Evolutionary conservation across 108 stramenopile genomes (phyloP).

Genomic region (Pseudonitzschia delicatissima): DNA sequence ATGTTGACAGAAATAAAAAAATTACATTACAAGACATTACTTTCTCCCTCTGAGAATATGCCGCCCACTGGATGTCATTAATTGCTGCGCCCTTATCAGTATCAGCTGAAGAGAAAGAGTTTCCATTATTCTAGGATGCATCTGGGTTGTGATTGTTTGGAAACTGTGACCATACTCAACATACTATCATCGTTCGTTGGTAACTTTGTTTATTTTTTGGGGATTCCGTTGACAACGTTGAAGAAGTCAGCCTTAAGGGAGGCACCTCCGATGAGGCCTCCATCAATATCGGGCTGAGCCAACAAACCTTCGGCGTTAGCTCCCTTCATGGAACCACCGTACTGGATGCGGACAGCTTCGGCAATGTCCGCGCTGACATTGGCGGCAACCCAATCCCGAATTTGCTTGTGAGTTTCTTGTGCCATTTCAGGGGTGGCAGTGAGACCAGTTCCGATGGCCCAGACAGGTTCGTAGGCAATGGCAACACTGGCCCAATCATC

Average conservation of each 20-base stretch:
- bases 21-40: no score
- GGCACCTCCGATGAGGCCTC: slow-evolving; percentile 95
- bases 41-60: no score
- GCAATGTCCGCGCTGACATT: slow-evolving; percentile 90
- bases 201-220: no score
- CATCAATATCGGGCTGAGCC: slow-evolving; percentile 90
- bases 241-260: slow-evolving; percentile 94
- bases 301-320: slow-evolving; percentile 85
- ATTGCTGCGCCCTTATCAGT: no score
- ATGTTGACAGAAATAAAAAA: no score
- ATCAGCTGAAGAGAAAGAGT: no score
- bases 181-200: no score
- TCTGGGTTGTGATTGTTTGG: no score
- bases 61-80: no score
- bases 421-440: slow-evolving; percentile 99
- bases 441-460: slow-evolving; percentile 98
- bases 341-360: slow-evolving; percentile 86
- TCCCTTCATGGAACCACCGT: slow-evolving; percentile 97
- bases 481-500: slow-evolving; percentile 91
- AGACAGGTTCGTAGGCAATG: slow-evolving; percentile 93
- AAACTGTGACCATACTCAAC: no score
- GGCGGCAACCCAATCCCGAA: slow-evolving; percentile 88
- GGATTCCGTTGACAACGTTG: slow-evolving; percentile 88
- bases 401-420: slow-evolving; percentile 94
- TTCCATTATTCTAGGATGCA: no score